Evolutionary conservation across 805 yeast species (phyloP).

Genomic region (Pichia kluyveri): DNA sequence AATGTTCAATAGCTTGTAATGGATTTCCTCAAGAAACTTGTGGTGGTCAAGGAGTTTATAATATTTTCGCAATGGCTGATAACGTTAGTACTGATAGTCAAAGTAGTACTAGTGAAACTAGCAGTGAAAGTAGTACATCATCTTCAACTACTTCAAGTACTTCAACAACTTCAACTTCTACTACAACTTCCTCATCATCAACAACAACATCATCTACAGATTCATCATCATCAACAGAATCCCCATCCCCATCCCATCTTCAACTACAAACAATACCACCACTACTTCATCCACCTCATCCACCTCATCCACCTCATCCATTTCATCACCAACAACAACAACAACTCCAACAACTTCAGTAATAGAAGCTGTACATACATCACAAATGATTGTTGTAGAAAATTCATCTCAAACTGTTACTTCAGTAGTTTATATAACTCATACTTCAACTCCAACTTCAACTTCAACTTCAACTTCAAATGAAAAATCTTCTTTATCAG

Average conservation of each 20-base stretch:
- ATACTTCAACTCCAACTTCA: slow-evolving; percentile 13
- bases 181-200: neutral
- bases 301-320: neutral
- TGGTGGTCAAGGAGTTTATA: slow-evolving; percentile 41
- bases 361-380: slow-evolving; percentile 10
- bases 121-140: slow-evolving; percentile 1
- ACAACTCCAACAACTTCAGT: slow-evolving; percentile 5
- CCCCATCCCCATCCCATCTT: neutral
- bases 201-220: too few relatives aligned
- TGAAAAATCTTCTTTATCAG: slow-evolving; percentile 17
- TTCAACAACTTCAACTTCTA: slow-evolving; percentile 1
- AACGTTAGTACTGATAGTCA: slow-evolving; percentile 1
- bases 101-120: neutral
- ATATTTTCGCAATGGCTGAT: slow-evolving; percentile 34
- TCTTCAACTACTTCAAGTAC: slow-evolving; percentile 10
- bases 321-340: slow-evolving; percentile 2
- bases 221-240: too few relatives aligned
- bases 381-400: slow-evolving; percentile 5
- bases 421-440: slow-evolving; percentile 21
- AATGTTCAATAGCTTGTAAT: slow-evolving; percentile 40
- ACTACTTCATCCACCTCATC: slow-evolving; percentile 2
- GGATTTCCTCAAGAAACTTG: slow-evolving; percentile 61
- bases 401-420: slow-evolving; percentile 19
- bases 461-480: slow-evolving; percentile 8
- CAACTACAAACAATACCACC: neutral